Conservation (phyloP, 2,329 filamentous ascomycete species). For the Trichoderma pleuroti region DNA sequence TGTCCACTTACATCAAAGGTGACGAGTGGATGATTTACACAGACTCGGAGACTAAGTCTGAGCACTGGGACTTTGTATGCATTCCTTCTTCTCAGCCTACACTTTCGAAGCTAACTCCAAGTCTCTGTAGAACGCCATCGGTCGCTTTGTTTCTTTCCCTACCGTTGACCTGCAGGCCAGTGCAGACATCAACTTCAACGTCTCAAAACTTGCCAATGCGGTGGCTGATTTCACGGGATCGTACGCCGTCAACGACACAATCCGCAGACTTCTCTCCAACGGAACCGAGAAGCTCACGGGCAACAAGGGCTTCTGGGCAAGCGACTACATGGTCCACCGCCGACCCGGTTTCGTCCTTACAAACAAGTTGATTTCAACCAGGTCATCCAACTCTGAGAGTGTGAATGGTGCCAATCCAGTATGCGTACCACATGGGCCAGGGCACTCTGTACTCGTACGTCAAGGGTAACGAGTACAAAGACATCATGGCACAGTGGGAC, state of each 20-base stretch:
- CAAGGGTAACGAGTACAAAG: constrained; percentile 26
- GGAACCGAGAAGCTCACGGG: constrained; percentile 25
- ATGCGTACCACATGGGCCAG: constrained; percentile 26
- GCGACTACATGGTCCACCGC: constrained; percentile 27
- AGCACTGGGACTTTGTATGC: constrained; percentile 26
- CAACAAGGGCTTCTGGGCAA: constrained; percentile 27
- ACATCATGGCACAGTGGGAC: constrained; percentile 26
- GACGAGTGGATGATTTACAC: constrained; percentile 27
- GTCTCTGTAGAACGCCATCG: constrained; percentile 23
- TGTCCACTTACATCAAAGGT: constrained; percentile 23
- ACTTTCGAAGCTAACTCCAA: not conserved
- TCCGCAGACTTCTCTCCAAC: constrained; percentile 23
- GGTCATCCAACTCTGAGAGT: constrained; percentile 23
- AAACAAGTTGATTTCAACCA: constrained; percentile 25
- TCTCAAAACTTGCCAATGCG: constrained; percentile 23
- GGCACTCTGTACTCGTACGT: constrained; percentile 26
- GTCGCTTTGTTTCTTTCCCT: constrained; percentile 26
- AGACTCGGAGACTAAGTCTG: constrained; percentile 18
- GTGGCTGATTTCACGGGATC: constrained; percentile 22
- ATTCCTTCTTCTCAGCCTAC: no score
- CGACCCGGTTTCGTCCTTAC: constrained; percentile 19
- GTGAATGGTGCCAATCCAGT: constrained; percentile 26
- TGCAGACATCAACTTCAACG: constrained; percentile 28
- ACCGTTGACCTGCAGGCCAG: constrained; percentile 24
- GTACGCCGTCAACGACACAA: constrained; percentile 19